Base-by-base conservation (phyloP, 495 filamentous ascomycete genomes). In the Letharia lupina region DNA sequence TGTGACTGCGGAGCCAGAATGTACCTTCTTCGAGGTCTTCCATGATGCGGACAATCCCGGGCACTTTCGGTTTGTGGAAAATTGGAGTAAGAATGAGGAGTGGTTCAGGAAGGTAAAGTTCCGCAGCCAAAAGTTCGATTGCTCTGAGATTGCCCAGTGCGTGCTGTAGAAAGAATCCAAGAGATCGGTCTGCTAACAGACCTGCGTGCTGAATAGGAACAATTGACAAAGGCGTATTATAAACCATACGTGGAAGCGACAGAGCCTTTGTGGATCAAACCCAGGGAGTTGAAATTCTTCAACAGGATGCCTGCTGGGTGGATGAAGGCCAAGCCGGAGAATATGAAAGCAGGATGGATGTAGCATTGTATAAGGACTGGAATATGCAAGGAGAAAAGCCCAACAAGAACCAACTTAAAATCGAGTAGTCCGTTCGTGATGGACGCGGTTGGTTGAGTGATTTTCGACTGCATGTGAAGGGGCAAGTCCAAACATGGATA, bases 201-300 rank as follows among this genome's bases (percentile, higher is more conserved):
- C 41, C 8, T 61, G 28, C 58, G 16, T 41, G 37, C 18, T 23
- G 58, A 28, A 6, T n/a, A 82, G 82, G 70, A 74, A 11, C 81
- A 83, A 76, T 31, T 80, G 9, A 77, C 73, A 20, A 84, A 82
- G 68, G 70, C 74, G 1, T 84, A 84, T 67, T 83, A 84, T 67
- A 75, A 79, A 50, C 75, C 78, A 42, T 83, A 82, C 61, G 63
- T 79, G 8, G 76, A 72, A n/a, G 63, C 73, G 7, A 83, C 81
- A 13, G 75, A 78, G 69, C 75, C 77, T 13, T 75, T 83, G 78
- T 82, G 77, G 64, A 64, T 81, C 48, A 82, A 82, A 63, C 77
- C 77, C 0, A 71, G 77, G 33, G 76, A 79, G 59, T 65, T 72
- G 20, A 73, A 74, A 64, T 45, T 82, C 44, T 75, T 73, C 6